A percentile compares a stretch with the other conserved stretches of the same genome.
Conservation (phyloP, 140 eudicot species). For the Bidens hawaiensis region DNA sequence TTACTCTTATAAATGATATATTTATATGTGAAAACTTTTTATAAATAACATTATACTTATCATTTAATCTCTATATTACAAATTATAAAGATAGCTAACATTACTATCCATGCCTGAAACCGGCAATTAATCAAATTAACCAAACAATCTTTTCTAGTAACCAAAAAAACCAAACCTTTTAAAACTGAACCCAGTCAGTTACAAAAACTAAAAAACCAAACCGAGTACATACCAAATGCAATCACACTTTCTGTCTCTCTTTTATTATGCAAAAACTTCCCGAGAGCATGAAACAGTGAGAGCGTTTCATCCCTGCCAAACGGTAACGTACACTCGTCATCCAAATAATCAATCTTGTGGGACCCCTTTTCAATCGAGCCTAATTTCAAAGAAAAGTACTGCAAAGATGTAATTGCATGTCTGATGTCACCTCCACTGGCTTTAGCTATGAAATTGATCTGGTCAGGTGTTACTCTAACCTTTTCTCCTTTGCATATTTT, state of each 20-base stretch:
- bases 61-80: no score
- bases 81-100: no score
- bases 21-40: no score
- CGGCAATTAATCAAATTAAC: no score
- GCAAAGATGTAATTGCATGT: slow-evolving; percentile 84
- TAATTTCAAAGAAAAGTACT: slow-evolving; percentile 63
- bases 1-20: no score
- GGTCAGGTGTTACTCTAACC: slow-evolving; percentile 39
- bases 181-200: no score
- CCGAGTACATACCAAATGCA: slow-evolving; percentile 39
- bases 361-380: slow-evolving; percentile 29
- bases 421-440: slow-evolving; percentile 96
- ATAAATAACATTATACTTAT: no score
- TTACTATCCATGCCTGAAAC: no score
- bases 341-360: slow-evolving; percentile 17
- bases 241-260: slow-evolving; percentile 44
- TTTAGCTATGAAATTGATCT: slow-evolving; percentile 74
- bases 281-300: slow-evolving; percentile 88
- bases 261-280: slow-evolving; percentile 93
- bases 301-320: slow-evolving; percentile 92
- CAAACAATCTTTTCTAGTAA: no score
- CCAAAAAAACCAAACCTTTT: no score
- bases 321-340: slow-evolving; percentile 38
- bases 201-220: no score
- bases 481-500: slow-evolving; percentile 69